Base-by-base conservation (phyloP, 495 filamentous ascomycete genomes). In the Hypomontagnella monticulosa region DNA sequence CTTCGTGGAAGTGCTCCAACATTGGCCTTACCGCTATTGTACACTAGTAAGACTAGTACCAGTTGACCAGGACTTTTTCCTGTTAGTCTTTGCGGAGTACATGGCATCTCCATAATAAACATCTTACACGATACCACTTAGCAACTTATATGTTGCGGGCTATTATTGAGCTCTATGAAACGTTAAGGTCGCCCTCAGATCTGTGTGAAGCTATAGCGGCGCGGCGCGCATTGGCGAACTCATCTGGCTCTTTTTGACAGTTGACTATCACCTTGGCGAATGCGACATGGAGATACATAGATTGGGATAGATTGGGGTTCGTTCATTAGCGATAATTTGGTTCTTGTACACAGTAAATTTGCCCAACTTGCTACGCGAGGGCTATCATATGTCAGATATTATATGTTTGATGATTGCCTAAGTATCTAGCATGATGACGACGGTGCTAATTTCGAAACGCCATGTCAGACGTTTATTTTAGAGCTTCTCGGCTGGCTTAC, bases 401-500 rank as follows among this genome's bases (percentile, higher is more conserved):
- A 16, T 53, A 16, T 38, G 62, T 53, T 64, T 54, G 54, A 54
- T 59, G 62, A 27, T 27, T 27, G 23, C 23, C 23, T 27, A 27
- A 27, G n/a, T 14, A 38, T 61, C 56, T 54, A 44, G 54, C 66
- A 69, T 63, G 32, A 43, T 32, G 49, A 43, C 41, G 14, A 56
- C 47, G 50, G 60, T 42, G 36, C 27, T 57, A 15, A 55, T 61
- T 68, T 54, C 60, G 60, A 64, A 69, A 69, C 60, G 40, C 49
- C 50, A 68, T 47, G 62, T 69, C 66, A 69, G 56, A 69, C 66
- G 46, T 36, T 61, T 58, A 63, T 54, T 55, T 60, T 23, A 50
- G 37, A 59, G 54, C 47, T 42, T 37, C 42, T 63, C 54, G 55
- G 56, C 18, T 56, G 23, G 43, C 27, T 60, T 66, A 32, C 50